Evolutionary conservation across 2,329 filamentous ascomycete genomes (phyloP), one percentile per base, ranked within the genome.

Genomic region (Aspergillus sp.): DNA sequence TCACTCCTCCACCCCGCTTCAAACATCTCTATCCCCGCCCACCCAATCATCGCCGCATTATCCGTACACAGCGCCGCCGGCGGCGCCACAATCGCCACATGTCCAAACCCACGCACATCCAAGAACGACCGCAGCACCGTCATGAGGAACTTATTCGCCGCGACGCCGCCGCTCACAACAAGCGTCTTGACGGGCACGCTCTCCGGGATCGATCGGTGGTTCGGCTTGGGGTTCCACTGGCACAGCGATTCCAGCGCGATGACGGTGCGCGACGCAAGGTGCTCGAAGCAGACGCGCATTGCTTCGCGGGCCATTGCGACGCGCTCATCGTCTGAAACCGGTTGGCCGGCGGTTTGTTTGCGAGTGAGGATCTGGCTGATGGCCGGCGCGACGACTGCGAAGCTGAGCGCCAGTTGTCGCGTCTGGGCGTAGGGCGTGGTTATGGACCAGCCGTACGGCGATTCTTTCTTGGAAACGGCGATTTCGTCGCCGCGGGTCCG

Each of bases 41-140:
- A 98, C 1, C 89, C 93, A 71, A 98, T 93, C 95, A 99, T 99
- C 48, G 92, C 91, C 12, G 95, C 95, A 74, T 99, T 98, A 69
- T 99, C 95, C 0, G 91, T 97, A 70, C 95, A 98, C 53, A 93
- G 80, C 43, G 81, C 79, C 9, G 84, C 75, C 3, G 92, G 92
- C n/a, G 95, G 93, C 55, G 89, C 90, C 31, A 88, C 75, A 7
- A 97, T 73, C 11, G 80, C 66, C 27, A 96, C 72, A 62, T 85
- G 66, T 0, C 70, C 69, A 68, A 86, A 88, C 0, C 90, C 90
- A 44, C 89, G 83, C n/a, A 80, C 83, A 62, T 88, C 82, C 43
- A 97, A 77, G 51, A 80, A 84, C n/a, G 72, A 73, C 2, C 79
- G 75, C 2, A 85, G 74, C 55, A 98, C 82, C 66, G 87, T 83